Evolutionary conservation across 768 basidiomycete species (phyloP).

Genomic region (Mycena venus): DNA sequence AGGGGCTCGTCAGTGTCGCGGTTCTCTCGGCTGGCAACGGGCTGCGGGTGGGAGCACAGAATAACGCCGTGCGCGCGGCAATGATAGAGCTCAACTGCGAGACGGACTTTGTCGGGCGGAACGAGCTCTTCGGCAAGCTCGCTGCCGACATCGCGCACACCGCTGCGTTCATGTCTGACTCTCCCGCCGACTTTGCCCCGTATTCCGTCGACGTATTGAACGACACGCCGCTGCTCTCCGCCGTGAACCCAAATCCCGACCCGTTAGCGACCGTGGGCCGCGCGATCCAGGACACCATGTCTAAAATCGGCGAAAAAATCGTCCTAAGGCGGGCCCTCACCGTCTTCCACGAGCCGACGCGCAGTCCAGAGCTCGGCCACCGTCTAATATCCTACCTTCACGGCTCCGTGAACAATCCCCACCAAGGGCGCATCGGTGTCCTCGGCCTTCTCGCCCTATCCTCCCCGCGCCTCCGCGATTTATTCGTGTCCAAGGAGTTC

Average conservation of each 20-base stretch:
- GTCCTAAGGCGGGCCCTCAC: slow-evolving; percentile 71
- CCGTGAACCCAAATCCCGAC: slow-evolving; percentile 47
- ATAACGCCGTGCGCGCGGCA: slow-evolving; percentile 73
- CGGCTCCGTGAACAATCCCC: slow-evolving; percentile 60
- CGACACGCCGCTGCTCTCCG: slow-evolving; percentile 77
- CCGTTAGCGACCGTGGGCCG: slow-evolving; percentile 65
- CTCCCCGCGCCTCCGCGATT: slow-evolving; percentile 58
- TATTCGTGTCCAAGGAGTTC: slow-evolving; percentile 63
- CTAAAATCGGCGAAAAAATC: slow-evolving; percentile 87
- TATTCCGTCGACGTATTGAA: slow-evolving; percentile 64
- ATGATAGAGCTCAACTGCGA: slow-evolving; percentile 97
- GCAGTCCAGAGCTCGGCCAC: slow-evolving; percentile 52
- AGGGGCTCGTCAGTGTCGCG: slow-evolving; percentile 86
- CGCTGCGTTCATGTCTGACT: slow-evolving; percentile 77
- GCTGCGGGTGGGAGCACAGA: slow-evolving; percentile 44
- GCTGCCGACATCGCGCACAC: slow-evolving; percentile 88
- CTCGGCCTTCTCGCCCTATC: slow-evolving; percentile 69
- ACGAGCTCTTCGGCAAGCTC: slow-evolving; percentile 83
- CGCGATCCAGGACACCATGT: slow-evolving; percentile 77
- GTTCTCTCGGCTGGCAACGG: slow-evolving; percentile 76
- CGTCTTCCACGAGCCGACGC: slow-evolving; percentile 56
- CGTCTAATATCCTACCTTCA: slow-evolving; percentile 75
- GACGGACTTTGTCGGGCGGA: slow-evolving; percentile 95
- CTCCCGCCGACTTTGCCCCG: slow-evolving; percentile 58
- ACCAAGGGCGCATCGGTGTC: slow-evolving; percentile 71